Conservation (phyloP, 148 eudicot genomes). For the Chenopodium suecicum region DNA sequence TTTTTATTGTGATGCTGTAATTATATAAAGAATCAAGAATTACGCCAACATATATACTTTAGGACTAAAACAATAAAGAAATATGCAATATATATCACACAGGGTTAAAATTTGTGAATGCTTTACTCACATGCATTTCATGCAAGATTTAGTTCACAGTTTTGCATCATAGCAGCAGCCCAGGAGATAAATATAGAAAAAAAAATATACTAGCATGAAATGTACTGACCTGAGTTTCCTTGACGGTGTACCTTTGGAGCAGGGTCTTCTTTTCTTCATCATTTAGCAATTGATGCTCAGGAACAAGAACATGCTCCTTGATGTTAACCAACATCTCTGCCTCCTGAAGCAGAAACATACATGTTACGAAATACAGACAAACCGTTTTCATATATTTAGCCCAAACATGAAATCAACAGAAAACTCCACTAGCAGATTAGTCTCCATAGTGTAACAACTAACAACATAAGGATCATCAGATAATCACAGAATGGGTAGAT, state of each 20-base stretch:
- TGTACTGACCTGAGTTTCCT: conserved; percentile 87
- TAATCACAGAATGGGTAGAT: not conserved
- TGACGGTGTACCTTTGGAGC: conserved; percentile 81
- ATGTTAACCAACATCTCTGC: conserved; percentile 82
- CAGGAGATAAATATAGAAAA: too few species aligned
- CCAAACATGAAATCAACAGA: not conserved
- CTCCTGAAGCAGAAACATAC: conserved; percentile 45
- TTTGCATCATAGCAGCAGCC: too few species aligned
- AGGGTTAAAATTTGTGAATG: not conserved
- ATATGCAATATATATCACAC: not conserved
- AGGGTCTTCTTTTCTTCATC: conserved; percentile 82
- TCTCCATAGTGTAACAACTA: not conserved
- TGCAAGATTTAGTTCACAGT: not conserved
- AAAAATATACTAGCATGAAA: not conserved
- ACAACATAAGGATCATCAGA: not conserved
- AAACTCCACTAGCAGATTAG: not conserved
- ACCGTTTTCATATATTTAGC: not conserved
- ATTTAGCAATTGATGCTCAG: conserved; percentile 76
- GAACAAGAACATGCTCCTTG: conserved; percentile 83
- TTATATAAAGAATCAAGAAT: too few species aligned
- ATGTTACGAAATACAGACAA: not conserved
- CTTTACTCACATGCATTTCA: not conserved
- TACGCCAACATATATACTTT: not conserved
- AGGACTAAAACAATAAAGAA: not conserved
- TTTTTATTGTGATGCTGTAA: not conserved